Base-by-base conservation (phyloP, 495 filamentous ascomycete species). In the Antarctomyces pellizariae region DNA sequence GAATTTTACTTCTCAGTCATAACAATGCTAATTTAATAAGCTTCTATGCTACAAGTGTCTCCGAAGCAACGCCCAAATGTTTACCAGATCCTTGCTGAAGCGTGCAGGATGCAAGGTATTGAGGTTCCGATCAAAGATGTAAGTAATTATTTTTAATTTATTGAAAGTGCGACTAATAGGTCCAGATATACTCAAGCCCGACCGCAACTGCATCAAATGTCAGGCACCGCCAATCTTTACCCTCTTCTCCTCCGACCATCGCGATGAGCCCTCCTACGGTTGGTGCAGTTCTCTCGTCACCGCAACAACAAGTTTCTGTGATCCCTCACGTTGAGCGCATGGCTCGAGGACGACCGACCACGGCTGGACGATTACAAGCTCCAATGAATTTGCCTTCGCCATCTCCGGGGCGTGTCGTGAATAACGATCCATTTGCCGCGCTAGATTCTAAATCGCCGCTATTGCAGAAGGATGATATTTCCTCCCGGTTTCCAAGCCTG, bases 281-380 rank as follows among this genome's bases (percentile, higher is more conserved):
- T 19, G 79, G 78, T 1, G 67, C 79, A 11, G 64, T 65, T 11
- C 71, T 73, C 32, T 59, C 69, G 15, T 68, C 74, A 19, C 56
- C 64, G 26, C 58, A 68, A 8, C 64, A 74, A 35, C 61, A 74
- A 37, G 65, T 71, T 18, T 63, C 71, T 32, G 50, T 60, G 5
- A 68, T 93, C 32, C 89, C 89, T 4, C 83, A 95, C 32, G 79
- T 97, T 35, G 72, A 72, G 31, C 86, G 86, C 4, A 95, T 95
- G 86, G 61, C 89, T 23, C 64, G 86, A 45, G 86, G 86, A 5
- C 65, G 86, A 29, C 75, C 82, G 5, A 60, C 67, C 3, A 70
- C 64, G 18, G 41, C 48, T 22, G 26, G 46, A 8, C 51, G 44
- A 26, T 40, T 39, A 14, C 38, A 50, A 11, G 39, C 42, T 1